Evolutionary conservation across 768 basidiomycete species (phyloP), one percentile per base, ranked within the genome.

Genomic region (Pleurotus tuoliensis): DNA sequence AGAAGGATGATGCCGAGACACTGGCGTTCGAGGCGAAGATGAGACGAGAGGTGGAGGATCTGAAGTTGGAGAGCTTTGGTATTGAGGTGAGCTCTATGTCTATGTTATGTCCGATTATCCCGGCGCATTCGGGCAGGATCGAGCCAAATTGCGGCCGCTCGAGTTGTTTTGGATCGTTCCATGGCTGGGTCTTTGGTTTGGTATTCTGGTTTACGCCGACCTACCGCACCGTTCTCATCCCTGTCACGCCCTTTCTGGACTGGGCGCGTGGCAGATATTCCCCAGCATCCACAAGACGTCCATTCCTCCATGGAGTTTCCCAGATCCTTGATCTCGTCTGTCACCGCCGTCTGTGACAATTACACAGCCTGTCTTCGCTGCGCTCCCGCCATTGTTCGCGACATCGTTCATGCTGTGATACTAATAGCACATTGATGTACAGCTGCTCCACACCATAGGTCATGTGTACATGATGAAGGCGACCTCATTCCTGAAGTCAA

Each of bases 31-130:
- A 91, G 69, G 77, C 79, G 52, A 84, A 79, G 69, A 90, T 96
- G 68, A 79, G 72, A 64, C 75, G 82, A 25, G 97, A 99, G 70
- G 92, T 91, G 1, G 94, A 96, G 56, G 97, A 99, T 73, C 68
- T 99, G 63, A 98, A 98, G 75, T 72, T 98, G 53, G 96, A 99
- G 76, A 94, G 92, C 62, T 99, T 99, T 70, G 97, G 97, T 47
- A 87, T 98, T 20, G 96, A 98, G 84, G 88, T 92, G 63, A 27
- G 82, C 41, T 69, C 41, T 47, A 5, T 46, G 9, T 55, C 22
- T 30, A 13, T 47, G 46, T 25, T 22, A 25, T 27, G 13, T 3
- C 11, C 4, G 13, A 8, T 16, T 34, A 34, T 1, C 30, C 30
- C 30, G 30, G 30, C 11, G 30, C 30, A 34, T 34, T 34, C 30